Conservation (phyloP, 805 yeast species). For the Barnettozyma salicaria region DNA sequence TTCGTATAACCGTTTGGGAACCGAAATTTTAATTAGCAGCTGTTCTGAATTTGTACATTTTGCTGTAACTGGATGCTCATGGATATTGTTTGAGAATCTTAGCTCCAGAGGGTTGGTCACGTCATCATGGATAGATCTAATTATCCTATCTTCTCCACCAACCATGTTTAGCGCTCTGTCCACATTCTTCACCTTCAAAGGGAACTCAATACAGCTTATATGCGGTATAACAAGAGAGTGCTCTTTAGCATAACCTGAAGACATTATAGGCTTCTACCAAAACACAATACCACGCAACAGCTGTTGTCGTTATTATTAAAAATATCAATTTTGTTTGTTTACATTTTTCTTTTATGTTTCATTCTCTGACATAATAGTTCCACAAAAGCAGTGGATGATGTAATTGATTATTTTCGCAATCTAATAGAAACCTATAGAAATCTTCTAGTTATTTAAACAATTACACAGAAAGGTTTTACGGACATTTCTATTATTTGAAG, state of each 20-base stretch:
- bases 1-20: constrained; percentile 50
- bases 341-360: too few relatives aligned
- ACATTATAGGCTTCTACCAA: too few relatives aligned
- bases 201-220: constrained; percentile 71
- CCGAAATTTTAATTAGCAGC: constrained; percentile 48
- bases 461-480: too few relatives aligned
- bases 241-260: constrained; percentile 39
- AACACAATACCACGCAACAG: too few relatives aligned
- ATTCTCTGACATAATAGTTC: too few relatives aligned
- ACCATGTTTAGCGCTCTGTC: constrained; percentile 61
- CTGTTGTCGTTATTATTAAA: too few relatives aligned
- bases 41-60: constrained; percentile 48
- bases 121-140: constrained; percentile 28
- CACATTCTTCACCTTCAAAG: constrained; percentile 59
- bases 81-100: constrained; percentile 31
- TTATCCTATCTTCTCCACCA: constrained; percentile 48
- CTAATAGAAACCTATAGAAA: too few relatives aligned
- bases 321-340: too few relatives aligned
- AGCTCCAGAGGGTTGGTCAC: constrained; percentile 33
- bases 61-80: constrained; percentile 61
- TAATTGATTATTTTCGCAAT: too few relatives aligned
- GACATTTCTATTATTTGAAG: too few relatives aligned
- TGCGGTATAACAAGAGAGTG: constrained; percentile 69
- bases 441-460: too few relatives aligned
- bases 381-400: too few relatives aligned